Percentiles rank a stretch among this genome's conserved stretches.
Evolutionary conservation across 179 eudicot species (phyloP).

Genomic region (Pouteria campechiana): DNA sequence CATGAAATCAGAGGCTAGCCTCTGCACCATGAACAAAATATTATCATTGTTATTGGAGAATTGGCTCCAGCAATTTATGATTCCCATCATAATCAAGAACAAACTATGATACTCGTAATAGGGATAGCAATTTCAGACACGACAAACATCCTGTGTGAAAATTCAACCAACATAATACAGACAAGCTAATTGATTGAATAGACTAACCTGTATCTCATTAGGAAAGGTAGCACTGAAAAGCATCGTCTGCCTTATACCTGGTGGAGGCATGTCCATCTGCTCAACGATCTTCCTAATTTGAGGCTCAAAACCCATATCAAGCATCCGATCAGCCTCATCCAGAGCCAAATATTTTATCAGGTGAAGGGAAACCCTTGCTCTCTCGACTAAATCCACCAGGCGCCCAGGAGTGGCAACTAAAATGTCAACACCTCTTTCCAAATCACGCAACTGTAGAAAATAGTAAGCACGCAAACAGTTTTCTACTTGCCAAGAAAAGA

Average conservation of each 20-base stretch:
- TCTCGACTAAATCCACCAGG: conserved; percentile 49
- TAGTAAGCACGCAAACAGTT: too few relatives aligned
- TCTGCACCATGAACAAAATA: conserved; percentile 17
- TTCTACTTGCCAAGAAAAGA: too few relatives aligned
- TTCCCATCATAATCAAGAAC: too few relatives aligned
- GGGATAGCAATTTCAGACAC: too few relatives aligned
- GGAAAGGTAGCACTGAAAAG: conserved; percentile 57
- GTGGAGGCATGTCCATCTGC: conserved; percentile 52
- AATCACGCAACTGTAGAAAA: conserved; percentile 45
- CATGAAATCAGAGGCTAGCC: conserved; percentile 49
- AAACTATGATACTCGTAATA: too few relatives aligned
- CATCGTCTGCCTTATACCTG: conserved; percentile 43
- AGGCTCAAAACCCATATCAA: conserved; percentile 62
- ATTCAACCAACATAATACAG: too few relatives aligned
- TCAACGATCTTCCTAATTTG: conserved; percentile 52
- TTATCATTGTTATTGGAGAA: too few relatives aligned
- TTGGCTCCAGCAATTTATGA: too few relatives aligned
- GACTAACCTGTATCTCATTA: conserved; percentile 46
- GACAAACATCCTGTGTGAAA: too few relatives aligned
- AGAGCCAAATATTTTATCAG: conserved; percentile 42
- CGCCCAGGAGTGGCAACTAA: conserved; percentile 59
- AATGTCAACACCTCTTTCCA: conserved; percentile 57
- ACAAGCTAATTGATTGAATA: too few relatives aligned
- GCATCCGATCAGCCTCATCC: conserved; percentile 56
- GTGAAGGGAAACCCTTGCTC: conserved; percentile 47